Conservation (phyloP, 140 eudicot species). For the Bidens hawaiensis region DNA sequence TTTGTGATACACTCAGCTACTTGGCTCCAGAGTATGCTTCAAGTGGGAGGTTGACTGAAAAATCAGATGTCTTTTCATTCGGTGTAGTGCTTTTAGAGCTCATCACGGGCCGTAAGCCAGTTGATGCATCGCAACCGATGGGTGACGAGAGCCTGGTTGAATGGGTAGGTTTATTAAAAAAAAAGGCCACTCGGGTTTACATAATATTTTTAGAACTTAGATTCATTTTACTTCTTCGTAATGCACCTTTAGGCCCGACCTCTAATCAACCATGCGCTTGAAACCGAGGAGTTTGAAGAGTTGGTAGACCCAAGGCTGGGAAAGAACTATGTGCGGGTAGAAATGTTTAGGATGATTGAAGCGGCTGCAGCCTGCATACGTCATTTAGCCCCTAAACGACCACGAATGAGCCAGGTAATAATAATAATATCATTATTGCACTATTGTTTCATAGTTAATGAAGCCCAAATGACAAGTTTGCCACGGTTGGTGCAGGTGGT, state of each 20-base stretch:
- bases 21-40: conserved; percentile 98
- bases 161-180: conserved; percentile 55
- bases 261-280: conserved; percentile 54
- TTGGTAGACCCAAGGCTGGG: conserved; percentile 68
- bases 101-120: conserved; percentile 93
- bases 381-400: conserved; percentile 78
- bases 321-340: conserved; percentile 46
- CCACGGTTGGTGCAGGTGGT: conserved; percentile 43
- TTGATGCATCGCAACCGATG: conserved; percentile 71
- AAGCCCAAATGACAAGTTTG: neutral
- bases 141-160: conserved; percentile 94
- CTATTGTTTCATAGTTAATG: neutral
- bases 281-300: conserved; percentile 50
- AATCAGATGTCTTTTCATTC: conserved; percentile 83
- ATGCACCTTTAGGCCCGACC: conserved; percentile 68
- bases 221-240: neutral
- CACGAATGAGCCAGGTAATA: conserved; percentile 84
- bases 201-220: neutral
- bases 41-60: conserved; percentile 88
- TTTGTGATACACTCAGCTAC: conserved; percentile 45
- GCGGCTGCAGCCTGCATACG: conserved; percentile 96
- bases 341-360: conserved; percentile 83
- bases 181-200: neutral
- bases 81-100: conserved; percentile 95
- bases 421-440: too few species aligned